Evolutionary conservation across 768 basidiomycete genomes (phyloP).

Genomic region (Phanerochaete carnosa): DNA sequence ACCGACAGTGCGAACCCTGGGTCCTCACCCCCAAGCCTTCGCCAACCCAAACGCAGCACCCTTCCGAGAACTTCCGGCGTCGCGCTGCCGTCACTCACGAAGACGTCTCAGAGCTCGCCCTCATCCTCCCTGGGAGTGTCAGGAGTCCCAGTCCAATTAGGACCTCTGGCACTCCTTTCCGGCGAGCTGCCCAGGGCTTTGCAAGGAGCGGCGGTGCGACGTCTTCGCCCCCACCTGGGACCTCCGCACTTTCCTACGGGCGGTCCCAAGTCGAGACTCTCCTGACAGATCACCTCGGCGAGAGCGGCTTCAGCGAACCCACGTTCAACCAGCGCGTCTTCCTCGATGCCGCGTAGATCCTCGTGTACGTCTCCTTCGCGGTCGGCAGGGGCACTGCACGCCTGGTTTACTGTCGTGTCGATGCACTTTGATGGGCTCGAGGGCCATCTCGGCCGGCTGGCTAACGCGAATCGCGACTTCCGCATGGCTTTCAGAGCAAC

Average conservation of each 20-base stretch:
- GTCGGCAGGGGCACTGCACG: slow-evolving; percentile 50
- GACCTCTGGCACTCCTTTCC: neutral
- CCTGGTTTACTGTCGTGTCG: slow-evolving; percentile 52
- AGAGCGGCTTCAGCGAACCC: slow-evolving; percentile 26
- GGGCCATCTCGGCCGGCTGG: slow-evolving; percentile 45
- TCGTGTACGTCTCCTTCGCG: slow-evolving; percentile 54
- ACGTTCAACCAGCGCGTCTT: slow-evolving; percentile 30
- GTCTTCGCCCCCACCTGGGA: slow-evolving; percentile 39
- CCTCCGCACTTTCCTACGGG: slow-evolving; percentile 45
- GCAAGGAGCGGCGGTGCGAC: slow-evolving; percentile 15
- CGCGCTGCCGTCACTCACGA: no score
- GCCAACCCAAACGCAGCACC: no score
- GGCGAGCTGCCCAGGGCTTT: neutral
- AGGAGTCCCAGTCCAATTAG: neutral
- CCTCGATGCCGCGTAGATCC: slow-evolving; percentile 56
- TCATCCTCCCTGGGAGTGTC: no score
- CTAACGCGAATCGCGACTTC: slow-evolving; percentile 34
- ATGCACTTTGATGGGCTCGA: slow-evolving; percentile 51
- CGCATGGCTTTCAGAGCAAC: slow-evolving; percentile 45
- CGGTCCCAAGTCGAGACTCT: slow-evolving; percentile 32
- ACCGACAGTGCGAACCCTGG: no score
- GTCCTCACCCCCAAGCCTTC: no score
- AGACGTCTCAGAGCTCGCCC: no score
- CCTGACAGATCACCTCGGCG: slow-evolving; percentile 34
- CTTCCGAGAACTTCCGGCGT: no score